Evolutionary conservation across 495 filamentous ascomycete species (phyloP), one percentile per base, ranked within the genome.

Genomic region (Annulohypoxylon maeteangense): DNA sequence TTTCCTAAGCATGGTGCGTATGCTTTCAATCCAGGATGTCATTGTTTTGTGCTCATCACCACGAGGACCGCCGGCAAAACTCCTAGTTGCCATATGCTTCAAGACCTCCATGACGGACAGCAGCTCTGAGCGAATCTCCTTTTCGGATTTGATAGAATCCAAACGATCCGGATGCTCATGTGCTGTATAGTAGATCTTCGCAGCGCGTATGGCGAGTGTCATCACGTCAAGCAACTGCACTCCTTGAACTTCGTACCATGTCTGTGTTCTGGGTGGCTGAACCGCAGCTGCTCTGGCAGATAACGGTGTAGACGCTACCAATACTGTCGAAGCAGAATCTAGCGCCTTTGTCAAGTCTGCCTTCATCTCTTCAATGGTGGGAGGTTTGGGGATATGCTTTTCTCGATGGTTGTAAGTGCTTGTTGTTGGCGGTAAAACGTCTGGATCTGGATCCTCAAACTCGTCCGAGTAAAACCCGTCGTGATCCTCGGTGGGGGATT

Each of bases 361-460:
- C 54, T 94, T 89, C 29, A 98, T 81, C 60, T 93, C 89, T 20
- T 89, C 82, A 42, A 94, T 84, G 56, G 94, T 90, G 36, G 95
- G 96, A 18, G 95, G 93, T 3, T 91, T 94, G n/a, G 92, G 89
- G 32, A 97, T 85, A 54, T 91, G 90, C 68, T 94, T 94, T 32
- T 92, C 90, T 71, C 92, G 91, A 71, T 94, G 90, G 68, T 90
- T 95, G 79, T 98, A 99, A 7, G 96, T 98, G 82, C 94, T 97
- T 7, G 93, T 93, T 0, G 95, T 99, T 3, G 95, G 95, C 4
- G 95, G 95, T 12, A 97, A 89, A 90, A 99, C 95, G 40, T 88
- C 82, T 25, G 86, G 82, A 16, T 90, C 88, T 16, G 85, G 80
- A 68, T 90, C 87, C 0, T 88, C 84, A 36, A 87, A 87, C 34